Evolutionary conservation across 2,329 filamentous ascomycete genomes (phyloP).

Genomic region (Trichoderma cornu-damae): DNA sequence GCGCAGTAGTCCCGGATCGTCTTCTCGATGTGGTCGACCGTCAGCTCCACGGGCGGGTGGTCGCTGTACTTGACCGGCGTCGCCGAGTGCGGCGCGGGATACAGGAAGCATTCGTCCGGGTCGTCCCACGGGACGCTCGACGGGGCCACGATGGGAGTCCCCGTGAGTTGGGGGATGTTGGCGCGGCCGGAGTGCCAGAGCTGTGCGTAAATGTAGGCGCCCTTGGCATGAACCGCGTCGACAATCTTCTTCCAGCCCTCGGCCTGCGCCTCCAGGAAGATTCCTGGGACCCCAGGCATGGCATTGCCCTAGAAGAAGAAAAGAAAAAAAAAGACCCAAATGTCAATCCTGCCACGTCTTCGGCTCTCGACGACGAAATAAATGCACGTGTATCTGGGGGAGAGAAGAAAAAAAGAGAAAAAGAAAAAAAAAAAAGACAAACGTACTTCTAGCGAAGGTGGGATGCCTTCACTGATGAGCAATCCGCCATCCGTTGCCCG

Average conservation of each 20-base stretch:
- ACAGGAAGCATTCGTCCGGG: conserved; percentile 37
- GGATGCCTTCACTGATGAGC: conserved; percentile 43
- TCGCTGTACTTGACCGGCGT: conserved; percentile 38
- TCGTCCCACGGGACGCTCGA: conserved; percentile 43
- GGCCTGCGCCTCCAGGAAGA: conserved; percentile 51
- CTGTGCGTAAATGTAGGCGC: conserved; percentile 57
- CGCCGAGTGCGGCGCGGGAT: conserved; percentile 32
- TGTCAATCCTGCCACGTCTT: neutral
- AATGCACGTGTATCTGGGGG: neutral
- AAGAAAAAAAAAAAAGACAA: neutral
- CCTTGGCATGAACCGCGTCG: conserved; percentile 57
- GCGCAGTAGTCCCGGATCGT: conserved; percentile 30
- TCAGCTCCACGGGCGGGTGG: conserved; percentile 30
- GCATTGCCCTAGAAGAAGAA: conserved; percentile 31
- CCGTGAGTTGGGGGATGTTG: conserved; percentile 36
- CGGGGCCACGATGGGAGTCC: conserved; percentile 34
- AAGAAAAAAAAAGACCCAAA: neutral
- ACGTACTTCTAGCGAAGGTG: conserved; percentile 39
- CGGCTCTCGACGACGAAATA: neutral
- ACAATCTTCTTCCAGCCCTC: conserved; percentile 55
- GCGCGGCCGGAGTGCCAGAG: conserved; percentile 45
- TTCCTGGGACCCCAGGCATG: conserved; percentile 49
- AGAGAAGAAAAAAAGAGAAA: neutral
- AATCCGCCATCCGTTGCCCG: conserved; percentile 39
- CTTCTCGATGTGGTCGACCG: conserved; percentile 38